Evolutionary conservation across 73 alveolate species (phyloP), one percentile per base, ranked within the genome.

Genomic region (Paramecium sexaurelia): DNA sequence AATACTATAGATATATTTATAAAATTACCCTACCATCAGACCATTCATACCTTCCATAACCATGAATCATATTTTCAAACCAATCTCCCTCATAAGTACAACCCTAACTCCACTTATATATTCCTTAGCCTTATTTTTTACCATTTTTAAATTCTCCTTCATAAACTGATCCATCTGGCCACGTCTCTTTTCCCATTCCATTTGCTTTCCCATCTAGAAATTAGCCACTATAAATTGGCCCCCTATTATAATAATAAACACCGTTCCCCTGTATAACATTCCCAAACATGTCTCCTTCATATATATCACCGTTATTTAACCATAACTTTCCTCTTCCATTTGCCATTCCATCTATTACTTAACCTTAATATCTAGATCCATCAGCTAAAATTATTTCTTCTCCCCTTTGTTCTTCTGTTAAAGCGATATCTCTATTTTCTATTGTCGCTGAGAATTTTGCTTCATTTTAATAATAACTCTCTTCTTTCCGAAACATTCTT

Each of bases 351-450:
- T 95, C 47, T 17, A 92, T 93, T 91, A 95, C 73, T 33, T 93
- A 35, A 13, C 98, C 98, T 29, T 87, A 96, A 91, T 95, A 95
- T 91, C 73, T 82, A 13, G 97, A 92, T n/a, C 97, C 97, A 83
- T 95, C 98, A 13, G 8, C 90, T 27, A 71, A 71, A 32, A 36
- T 27, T 2, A 71, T 71, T 11, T 71, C 86, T 6, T 71, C 86
- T 61, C 83, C 83, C 7, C 83, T 61, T 24, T 22, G 43, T 32
- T 61, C 83, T 61, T 61, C 83, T 11, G 83, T 61, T 61, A 61
- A 61, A 2, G 83, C 47, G 0, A 61, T 61, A 1, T 61, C 83
- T 32, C 7, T 61, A 10, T 26, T 26, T 24, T 61, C 83, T 29
- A 32, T 61, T 61, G 47, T 26, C 8, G 20, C 47, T 2, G 83